Base-by-base conservation (phyloP, 345 rosid genomes). In the Eucalyptus cloeziana region DNA sequence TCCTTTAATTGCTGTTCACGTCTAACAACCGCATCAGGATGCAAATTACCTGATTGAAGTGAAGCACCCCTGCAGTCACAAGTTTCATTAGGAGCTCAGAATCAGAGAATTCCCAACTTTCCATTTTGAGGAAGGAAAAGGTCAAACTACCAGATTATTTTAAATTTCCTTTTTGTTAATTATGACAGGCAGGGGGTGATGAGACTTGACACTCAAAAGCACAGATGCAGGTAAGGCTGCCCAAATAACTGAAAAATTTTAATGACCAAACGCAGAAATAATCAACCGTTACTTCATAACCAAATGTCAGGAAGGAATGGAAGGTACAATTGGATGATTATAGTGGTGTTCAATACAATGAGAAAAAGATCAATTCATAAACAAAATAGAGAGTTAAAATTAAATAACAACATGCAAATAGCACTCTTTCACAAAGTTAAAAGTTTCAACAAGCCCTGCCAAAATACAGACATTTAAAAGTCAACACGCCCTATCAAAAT, bases 31-130 rank as follows among this genome's bases (percentile, higher is more conserved):
- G 92, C 93, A 95, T 98, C 99, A 88, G 99, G 99, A 88, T 98
- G 99, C 90, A 93, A 94, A 91, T 92, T 90, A 56, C 99, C 94
- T 86, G 95, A 95, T 91, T 95, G 95, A 90, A 98, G 94, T 88
- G 94, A 92, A 89, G 91, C 91, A 86, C 97, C 95, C 99, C 99
- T 98, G 97, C 93, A 94, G 91, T 89, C 91, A 94, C 49, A 87
- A 85, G 87, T 90, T 92, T 89, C 64, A 93, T 67, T 93, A 85
- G 90, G 88, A 91, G 85, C 85, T 76, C 85, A 40, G 30, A 21
- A 40, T 40, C 85, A 76, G 85, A 76, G 85, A 76, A 40, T 76
- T 5, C 44, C 85, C 30, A 3, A 40, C 47, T 40, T 76, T 86
- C 87, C 37, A 86, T 49, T 27, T 86, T 50, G 52, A 86, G 40